Evolutionary conservation across 495 filamentous ascomycete species (phyloP), one percentile per base, ranked within the genome.

Genomic region (Penicillium turbatum): DNA sequence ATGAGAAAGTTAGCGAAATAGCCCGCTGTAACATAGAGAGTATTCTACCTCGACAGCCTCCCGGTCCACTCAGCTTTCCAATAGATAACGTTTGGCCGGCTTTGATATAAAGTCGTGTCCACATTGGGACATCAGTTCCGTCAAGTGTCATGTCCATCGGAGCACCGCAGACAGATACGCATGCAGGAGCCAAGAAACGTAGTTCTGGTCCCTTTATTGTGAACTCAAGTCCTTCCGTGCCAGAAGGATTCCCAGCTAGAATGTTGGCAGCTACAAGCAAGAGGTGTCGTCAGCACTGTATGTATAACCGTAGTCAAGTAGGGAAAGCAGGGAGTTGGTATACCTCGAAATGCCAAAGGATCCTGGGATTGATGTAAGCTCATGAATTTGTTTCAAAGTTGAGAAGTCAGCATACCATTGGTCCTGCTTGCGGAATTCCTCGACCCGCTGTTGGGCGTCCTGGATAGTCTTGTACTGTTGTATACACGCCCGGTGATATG

Each of bases 161-260:
- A 1, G 83, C 77, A 49, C 83, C 83, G 40, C 77, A 79, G 6
- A 85, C 36, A 21, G 82, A 61, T 32, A 84, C 62, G 10, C 82
- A 60, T 5, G 77, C 72, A 35, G 71, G 61, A 8, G 69, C 71
- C 15, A 77, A 54, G 40, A 86, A 85, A 0, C 67, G 67, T 6
- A 86, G 67, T 38, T 83, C 80, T 1, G 83, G 82, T 1, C 83
- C 83, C 19, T 66, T 73, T 5, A 84, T 54, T 2, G 83, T 86
- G 15, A 84, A 78, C 47, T 86, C 83, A 1, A 86, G 63, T 1
- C 70, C 73, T 64, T 83, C 83, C 12, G 60, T 71, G 16, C 74
- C 74, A 8, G 62, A 50, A 6, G 68, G 48, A 52, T 86, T 86
- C 0, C 80, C 82, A 19, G 81, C 81, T 12, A 86, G 72, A 30